phyloP scores from a whole-genome alignment of 1,139 yeast genomes.

The Suzukiozyma palmioleophila region DNA sequence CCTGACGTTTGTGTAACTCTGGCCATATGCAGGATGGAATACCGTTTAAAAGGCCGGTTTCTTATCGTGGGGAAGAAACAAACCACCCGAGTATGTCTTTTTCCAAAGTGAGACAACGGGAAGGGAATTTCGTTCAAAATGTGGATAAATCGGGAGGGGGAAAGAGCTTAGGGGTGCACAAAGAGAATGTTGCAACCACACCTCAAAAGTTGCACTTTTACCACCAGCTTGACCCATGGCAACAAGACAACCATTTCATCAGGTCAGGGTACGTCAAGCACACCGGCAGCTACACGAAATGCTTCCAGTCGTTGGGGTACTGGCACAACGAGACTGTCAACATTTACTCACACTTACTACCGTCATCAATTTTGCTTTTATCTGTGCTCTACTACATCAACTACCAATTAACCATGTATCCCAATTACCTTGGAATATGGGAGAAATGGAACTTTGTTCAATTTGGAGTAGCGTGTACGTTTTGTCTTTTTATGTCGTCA shows the following conservation, averaged over 20 bases:
- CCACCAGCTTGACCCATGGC: conserved; percentile 72
- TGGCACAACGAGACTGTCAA: conserved; percentile 86
- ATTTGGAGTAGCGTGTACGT: conserved; percentile 38
- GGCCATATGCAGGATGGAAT: too few relatives aligned
- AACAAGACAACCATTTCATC: conserved; percentile 78
- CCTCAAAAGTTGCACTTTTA: conserved; percentile 17
- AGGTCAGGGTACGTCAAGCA: conserved; percentile 71
- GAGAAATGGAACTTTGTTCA: conserved; percentile 34
- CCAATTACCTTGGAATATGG: conserved; percentile 38
- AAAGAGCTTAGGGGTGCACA: background rate
- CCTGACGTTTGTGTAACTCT: background rate
- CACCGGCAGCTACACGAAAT: conserved; percentile 49
- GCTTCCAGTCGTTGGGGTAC: conserved; percentile 55
- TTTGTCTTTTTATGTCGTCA: conserved; percentile 71
- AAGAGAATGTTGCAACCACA: background rate
- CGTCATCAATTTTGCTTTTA: conserved; percentile 44
- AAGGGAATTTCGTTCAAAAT: background rate
- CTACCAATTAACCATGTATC: conserved; percentile 32
- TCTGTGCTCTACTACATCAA: conserved; percentile 21
- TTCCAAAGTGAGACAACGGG: conserved; percentile 1
- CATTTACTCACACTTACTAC: conserved; percentile 76
- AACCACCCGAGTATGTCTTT: background rate
- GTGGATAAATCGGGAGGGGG: background rate
- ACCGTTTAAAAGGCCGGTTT: too few relatives aligned
- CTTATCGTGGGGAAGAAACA: background rate